Conservation (phyloP, 164 flowering plant genomes). For the Amborella trichopoda region DNA sequence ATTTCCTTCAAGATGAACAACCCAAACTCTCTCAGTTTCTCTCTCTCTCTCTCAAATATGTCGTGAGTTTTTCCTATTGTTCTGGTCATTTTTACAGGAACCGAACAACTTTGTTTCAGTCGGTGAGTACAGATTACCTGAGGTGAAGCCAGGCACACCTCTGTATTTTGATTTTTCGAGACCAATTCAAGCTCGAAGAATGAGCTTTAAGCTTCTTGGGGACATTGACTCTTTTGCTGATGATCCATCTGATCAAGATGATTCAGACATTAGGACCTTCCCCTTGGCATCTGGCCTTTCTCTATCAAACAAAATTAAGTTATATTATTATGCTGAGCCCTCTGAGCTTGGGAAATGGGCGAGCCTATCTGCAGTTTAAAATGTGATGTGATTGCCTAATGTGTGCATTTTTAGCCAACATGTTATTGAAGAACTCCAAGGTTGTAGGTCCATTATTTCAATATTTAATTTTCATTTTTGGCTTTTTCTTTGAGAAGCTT, state of each 20-base stretch:
- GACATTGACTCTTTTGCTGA: conserved; percentile 75
- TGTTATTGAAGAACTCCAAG: no score
- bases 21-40: no score
- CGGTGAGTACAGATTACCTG: conserved; percentile 78
- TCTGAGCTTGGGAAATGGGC: conserved; percentile 93
- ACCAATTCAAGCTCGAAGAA: conserved; percentile 38
- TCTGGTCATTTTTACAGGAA: conserved; percentile 55
- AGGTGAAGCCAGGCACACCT: conserved; percentile 59
- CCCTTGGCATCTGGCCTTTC: conserved; percentile 61
- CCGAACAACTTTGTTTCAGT: conserved; percentile 41
- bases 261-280: conserved; percentile 24
- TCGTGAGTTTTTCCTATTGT: no score
- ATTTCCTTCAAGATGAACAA: no score
- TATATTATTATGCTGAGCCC: conserved; percentile 80
- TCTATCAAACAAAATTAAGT: conserved; percentile 56
- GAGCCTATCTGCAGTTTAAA: conserved; percentile 67
- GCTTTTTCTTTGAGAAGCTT: no score
- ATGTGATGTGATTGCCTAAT: no score
- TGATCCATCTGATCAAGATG: conserved; percentile 67
- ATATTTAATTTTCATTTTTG: no score
- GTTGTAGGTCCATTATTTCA: no score
- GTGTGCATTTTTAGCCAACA: no score
- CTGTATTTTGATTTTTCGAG: conserved; percentile 92
- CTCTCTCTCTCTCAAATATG: no score
- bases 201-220: conserved; percentile 70